Evolutionary conservation across 305 asterid species (phyloP).

Genomic region (Fraxinus latifolia): DNA sequence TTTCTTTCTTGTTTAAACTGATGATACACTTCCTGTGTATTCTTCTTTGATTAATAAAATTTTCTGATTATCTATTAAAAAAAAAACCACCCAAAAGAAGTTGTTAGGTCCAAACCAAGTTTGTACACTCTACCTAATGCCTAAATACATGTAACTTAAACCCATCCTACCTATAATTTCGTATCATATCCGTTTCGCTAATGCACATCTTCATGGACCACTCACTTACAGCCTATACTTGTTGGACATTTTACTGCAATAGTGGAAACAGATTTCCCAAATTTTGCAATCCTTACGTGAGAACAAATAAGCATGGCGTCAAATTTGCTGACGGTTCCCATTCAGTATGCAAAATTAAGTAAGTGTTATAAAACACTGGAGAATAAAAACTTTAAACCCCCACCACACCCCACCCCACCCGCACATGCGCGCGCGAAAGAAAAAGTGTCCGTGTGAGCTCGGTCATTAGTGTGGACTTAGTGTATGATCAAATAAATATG

Average conservation of each 20-base stretch:
- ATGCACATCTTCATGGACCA: not conserved
- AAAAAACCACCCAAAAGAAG: not conserved
- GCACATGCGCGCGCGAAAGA: not conserved
- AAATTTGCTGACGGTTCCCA: not conserved
- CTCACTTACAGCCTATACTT: not conserved
- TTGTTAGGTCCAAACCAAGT: not conserved
- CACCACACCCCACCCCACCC: not conserved
- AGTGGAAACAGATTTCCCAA: not conserved
- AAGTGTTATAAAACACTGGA: not conserved
- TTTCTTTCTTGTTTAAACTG: too few species aligned
- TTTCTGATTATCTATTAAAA: too few species aligned
- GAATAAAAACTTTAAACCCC: not conserved
- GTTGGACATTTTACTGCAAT: not conserved
- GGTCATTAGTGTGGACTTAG: constrained; percentile 11
- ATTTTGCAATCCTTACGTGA: too few species aligned
- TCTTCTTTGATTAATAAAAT: too few species aligned
- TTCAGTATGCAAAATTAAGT: not conserved
- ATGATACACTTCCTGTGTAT: too few species aligned
- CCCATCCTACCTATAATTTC: not conserved
- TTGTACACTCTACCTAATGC: not conserved
- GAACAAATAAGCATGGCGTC: not conserved
- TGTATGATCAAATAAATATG: not conserved
- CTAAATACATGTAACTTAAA: not conserved
- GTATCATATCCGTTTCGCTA: not conserved
- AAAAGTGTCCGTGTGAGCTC: constrained; percentile 14